Percentiles rank a stretch among this genome's conserved stretches.
Conservation (phyloP, 2,329 filamentous ascomycete species). For the Sclerotinia spermophila region DNA sequence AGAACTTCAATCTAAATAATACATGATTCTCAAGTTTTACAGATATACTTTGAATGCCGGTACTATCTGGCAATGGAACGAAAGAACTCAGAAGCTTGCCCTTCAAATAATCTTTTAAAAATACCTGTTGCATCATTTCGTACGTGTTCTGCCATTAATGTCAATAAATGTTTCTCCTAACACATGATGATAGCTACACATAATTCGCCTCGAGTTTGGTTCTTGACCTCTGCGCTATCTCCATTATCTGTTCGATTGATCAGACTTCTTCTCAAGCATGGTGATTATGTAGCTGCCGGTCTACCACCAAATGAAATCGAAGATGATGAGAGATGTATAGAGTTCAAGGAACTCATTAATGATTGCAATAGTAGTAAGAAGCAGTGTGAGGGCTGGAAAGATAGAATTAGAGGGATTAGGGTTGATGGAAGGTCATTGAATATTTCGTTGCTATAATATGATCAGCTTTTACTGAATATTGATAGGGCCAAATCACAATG, state of each 20-base stretch:
- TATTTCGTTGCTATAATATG: not conserved
- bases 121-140: slow-evolving; percentile 35
- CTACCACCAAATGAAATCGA: slow-evolving; percentile 76
- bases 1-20: not conserved
- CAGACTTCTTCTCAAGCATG: slow-evolving; percentile 78
- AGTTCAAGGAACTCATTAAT: slow-evolving; percentile 76
- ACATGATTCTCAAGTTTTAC: not conserved
- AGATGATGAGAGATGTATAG: slow-evolving; percentile 68
- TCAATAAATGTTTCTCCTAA: slow-evolving; percentile 19
- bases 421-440: slow-evolving; percentile 51
- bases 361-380: slow-evolving; percentile 61
- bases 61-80: slow-evolving; percentile 36
- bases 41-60: not conserved
- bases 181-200: slow-evolving; percentile 46
- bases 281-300: slow-evolving; percentile 85
- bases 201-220: slow-evolving; percentile 83
- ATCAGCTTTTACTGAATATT: not conserved
- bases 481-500: slow-evolving; percentile 38
- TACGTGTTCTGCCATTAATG: slow-evolving; percentile 19
- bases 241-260: slow-evolving; percentile 81
- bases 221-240: slow-evolving; percentile 82
- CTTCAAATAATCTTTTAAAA: slow-evolving; percentile 32
- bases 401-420: slow-evolving; percentile 65
- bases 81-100: slow-evolving; percentile 44
- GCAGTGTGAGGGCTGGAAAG: slow-evolving; percentile 73